These are phyloP conservation scores for Protea cynaroides DNA, from an alignment of 164 flowering plant species.

Conservation along the genomic window DNA sequence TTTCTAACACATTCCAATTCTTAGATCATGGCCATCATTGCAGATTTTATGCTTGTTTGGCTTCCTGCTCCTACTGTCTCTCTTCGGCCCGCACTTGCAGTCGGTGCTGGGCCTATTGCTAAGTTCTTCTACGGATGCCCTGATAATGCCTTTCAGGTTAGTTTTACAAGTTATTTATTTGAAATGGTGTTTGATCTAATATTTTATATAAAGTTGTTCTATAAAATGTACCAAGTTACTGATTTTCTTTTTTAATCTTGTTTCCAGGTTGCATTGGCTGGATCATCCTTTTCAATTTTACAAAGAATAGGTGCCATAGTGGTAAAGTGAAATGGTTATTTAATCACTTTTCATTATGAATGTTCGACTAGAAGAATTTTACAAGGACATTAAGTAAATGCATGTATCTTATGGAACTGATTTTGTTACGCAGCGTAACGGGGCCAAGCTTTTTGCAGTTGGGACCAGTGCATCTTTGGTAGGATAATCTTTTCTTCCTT, in stretches of 20 bases:
- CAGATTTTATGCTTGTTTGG: conserved; percentile 99
- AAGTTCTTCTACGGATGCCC: conserved; percentile 84
- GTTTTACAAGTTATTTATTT: neutral
- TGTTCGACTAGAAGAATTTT: neutral
- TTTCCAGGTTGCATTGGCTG: conserved; percentile 76
- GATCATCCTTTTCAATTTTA: conserved; percentile 70
- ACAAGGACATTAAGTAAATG: neutral
- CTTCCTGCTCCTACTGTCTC: conserved; percentile 98
- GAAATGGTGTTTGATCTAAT: neutral
- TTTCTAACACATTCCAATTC: conserved; percentile 11
- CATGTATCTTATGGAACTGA: neutral
- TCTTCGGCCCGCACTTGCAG: conserved; percentile 71
- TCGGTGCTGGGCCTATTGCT: conserved; percentile 73
- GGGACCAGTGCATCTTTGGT: conserved; percentile 94
- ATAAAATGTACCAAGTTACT: neutral
- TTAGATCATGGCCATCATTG: conserved; percentile 93
- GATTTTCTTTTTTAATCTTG: conserved; percentile 9
- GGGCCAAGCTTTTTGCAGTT: conserved; percentile 90
- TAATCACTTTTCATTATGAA: neutral
- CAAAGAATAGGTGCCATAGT: conserved; percentile 83
- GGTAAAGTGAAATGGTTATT: conserved; percentile 36
- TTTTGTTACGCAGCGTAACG: conserved; percentile 71
- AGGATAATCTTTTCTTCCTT: conserved; percentile 14
- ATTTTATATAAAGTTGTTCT: neutral
- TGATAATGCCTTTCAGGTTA: conserved; percentile 96